Base-by-base conservation (phyloP, 495 filamentous ascomycete genomes). In the Penicillium malachiteum region DNA sequence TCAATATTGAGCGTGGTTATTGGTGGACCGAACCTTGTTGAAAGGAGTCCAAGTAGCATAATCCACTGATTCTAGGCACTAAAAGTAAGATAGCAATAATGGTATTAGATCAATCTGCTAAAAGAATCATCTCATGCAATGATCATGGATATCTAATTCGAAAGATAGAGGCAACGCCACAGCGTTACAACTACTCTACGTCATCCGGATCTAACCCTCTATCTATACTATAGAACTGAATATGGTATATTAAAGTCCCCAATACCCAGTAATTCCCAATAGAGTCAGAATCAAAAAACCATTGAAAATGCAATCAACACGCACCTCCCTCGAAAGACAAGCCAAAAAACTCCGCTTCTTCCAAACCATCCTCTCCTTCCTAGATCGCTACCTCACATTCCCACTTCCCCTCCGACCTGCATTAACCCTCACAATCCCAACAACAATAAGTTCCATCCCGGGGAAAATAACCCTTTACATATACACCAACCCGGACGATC, bases 401-500 rank as follows among this genome's bases (percentile, higher is more conserved):
- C 63, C 60, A 3, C 50, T 58, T 4, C 63, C 63, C 2, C 33
- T 52, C 13, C 34, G 33, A 1, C 55, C 60, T 8, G 34, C 32
- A 5, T 30, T 58, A 11, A 33, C 55, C 9, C 41, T 64, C n/a
- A 52, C 57, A n/a, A 60, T 66, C 38, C 64, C 60, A 13, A 53
- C 55, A 21, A 60, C 41, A 54, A 17, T 56, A 26, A 66, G 57
- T 55, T 56, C 58, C 35, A 9, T 30, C 0, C 52, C 57, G 0
- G 60, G 64, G 9, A n/a, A 17, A 38, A 66, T 66, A 14, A 9
- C 55, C 2, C 61, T 64, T 10, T 59, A 59, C 54, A 52, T 67
- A 47, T 67, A 55, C 58, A 67, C 64, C 4, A 52, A 48, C 6
- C 44, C 47, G 1, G 38, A 42, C 2, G 26, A 31, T 51, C 9